Percentiles rank a stretch among this genome's conserved stretches.
Conservation (phyloP, 257 asterid species). For the Vinca minor region DNA sequence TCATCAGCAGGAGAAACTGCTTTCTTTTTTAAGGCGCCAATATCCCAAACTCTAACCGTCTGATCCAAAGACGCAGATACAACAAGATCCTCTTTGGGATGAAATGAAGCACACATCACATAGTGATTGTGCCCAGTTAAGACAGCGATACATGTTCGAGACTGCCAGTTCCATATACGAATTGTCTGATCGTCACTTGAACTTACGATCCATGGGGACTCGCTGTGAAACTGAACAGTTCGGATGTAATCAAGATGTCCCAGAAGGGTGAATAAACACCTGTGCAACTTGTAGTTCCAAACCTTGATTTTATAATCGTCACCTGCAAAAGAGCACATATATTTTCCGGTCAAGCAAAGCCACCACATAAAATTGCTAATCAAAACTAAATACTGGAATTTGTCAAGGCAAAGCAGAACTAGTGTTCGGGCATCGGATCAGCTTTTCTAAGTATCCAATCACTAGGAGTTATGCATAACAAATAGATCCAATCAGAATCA, state of each 20-base stretch:
- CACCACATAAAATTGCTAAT: background rate
- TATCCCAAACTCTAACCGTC: conserved; percentile 98
- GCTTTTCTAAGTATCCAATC: too few species aligned
- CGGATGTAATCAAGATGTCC: conserved; percentile 98
- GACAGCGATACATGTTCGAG: conserved; percentile 89
- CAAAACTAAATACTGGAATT: too few species aligned
- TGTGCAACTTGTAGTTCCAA: conserved; percentile 92
- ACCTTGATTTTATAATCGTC: conserved; percentile 98
- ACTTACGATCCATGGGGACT: conserved; percentile 95
- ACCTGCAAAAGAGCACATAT: conserved; percentile 48
- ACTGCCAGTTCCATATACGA: conserved; percentile 99
- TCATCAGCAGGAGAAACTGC: conserved; percentile 96
- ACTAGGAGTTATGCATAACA: too few species aligned
- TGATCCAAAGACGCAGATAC: conserved; percentile 98
- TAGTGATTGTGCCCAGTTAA: conserved; percentile 96
- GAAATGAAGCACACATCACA: conserved; percentile 95
- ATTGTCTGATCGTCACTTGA: conserved; percentile 98
- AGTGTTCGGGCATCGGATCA: too few species aligned
- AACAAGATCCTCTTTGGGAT: conserved; percentile 94
- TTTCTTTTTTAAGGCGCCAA: conserved; percentile 87
- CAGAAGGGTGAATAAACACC: conserved; percentile 90
- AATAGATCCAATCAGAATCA: too few species aligned
- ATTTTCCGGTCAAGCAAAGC: background rate
- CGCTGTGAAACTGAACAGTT: conserved; percentile 94
- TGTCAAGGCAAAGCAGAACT: too few species aligned